Evolutionary conservation across 1,284 basidiomycete species (phyloP).

Genomic region (Rhizoctonia solani): DNA sequence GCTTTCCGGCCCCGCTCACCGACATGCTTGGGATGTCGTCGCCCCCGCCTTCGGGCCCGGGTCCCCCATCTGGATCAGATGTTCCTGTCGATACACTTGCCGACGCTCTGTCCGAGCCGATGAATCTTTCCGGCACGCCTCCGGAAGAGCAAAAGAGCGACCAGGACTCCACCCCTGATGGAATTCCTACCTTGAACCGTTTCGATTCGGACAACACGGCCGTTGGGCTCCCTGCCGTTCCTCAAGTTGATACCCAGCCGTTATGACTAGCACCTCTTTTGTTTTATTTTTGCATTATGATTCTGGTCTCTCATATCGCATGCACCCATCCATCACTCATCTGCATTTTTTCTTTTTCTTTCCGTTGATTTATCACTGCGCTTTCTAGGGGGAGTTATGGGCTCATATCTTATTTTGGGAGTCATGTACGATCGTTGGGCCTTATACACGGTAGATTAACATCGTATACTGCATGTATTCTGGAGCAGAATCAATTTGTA

Average conservation of each 20-base stretch:
- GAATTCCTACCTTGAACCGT: background rate
- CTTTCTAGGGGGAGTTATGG: no score
- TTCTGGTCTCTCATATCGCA: no score
- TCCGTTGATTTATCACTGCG: no score
- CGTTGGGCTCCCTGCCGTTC: background rate
- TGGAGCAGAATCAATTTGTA: background rate
- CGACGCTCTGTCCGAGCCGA: background rate
- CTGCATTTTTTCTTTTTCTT: no score
- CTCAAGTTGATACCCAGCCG: background rate
- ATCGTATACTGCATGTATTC: background rate
- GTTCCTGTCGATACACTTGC: background rate
- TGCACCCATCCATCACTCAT: no score
- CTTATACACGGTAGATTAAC: background rate
- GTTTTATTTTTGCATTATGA: background rate
- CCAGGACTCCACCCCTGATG: background rate
- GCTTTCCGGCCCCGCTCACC: background rate
- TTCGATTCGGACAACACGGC: constrained; percentile 23
- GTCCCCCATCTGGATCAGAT: background rate
- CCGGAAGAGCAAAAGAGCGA: background rate
- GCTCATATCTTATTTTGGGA: background rate
- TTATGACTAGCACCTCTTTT: background rate
- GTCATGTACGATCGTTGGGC: background rate
- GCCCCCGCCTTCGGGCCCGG: constrained; percentile 22
- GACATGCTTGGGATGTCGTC: background rate
- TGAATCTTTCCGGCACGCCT: background rate